Conservation (phyloP, 306 rosid genomes). For the Arachis stenosperma region DNA sequence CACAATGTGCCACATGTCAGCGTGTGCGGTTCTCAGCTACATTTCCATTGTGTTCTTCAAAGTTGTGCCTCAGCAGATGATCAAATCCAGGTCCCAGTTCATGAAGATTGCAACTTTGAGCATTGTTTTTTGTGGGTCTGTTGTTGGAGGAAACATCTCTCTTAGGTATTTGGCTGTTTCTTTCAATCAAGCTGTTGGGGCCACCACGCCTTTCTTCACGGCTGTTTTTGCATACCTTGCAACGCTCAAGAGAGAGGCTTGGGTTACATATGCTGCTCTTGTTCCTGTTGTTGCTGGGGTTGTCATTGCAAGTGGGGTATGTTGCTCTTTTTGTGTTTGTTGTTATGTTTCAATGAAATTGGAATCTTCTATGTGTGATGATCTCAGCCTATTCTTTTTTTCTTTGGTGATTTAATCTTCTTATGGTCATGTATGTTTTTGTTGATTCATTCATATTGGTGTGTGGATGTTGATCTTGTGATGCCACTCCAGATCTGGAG, state of each 20-base stretch:
- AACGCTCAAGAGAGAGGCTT: conserved; percentile 90
- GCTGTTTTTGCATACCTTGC: conserved; percentile 87
- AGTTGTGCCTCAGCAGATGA: conserved; percentile 80
- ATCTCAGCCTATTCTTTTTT: conserved; percentile 11
- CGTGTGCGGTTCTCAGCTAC: conserved; percentile 92
- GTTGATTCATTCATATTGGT: conserved; percentile 26
- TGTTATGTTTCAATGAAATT: conserved; percentile 24
- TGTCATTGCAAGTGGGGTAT: conserved; percentile 99
- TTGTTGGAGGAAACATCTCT: conserved; percentile 92
- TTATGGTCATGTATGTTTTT: neutral
- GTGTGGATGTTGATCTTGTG: conserved; percentile 17
- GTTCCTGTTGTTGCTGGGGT: conserved; percentile 98
- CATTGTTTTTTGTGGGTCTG: conserved; percentile 88
- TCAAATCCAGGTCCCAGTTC: conserved; percentile 85
- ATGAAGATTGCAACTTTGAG: conserved; percentile 82
- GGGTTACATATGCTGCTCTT: conserved; percentile 94
- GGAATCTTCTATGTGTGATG: conserved; percentile 12
- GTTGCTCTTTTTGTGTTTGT: conserved; percentile 21
- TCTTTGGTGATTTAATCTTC: neutral
- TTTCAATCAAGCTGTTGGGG: conserved; percentile 96
- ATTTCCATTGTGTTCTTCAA: conserved; percentile 80
- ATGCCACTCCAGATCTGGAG: conserved; percentile 61
- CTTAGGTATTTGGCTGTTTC: conserved; percentile 93
- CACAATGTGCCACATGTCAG: conserved; percentile 98
- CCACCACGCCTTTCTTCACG: conserved; percentile 95